Base-by-base conservation (phyloP, 768 basidiomycete species). In the Melanogaster broomeanus region DNA sequence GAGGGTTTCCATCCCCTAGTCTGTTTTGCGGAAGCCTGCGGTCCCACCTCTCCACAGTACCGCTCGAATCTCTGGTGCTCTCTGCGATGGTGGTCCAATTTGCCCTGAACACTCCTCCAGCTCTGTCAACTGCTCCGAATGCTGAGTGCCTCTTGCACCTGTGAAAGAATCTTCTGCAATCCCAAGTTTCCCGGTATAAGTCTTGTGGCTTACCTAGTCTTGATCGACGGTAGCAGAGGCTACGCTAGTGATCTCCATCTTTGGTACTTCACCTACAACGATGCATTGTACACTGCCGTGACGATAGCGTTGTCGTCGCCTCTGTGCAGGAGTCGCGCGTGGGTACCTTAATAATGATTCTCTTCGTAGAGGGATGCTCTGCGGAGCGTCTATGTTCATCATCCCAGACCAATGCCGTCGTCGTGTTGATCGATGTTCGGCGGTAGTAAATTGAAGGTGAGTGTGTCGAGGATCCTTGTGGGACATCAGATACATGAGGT, bases 341-440 rank as follows among this genome's bases (percentile, higher is more conserved):
- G 13, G 11, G 37, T 55, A 9, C 53, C 24, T 13, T 42, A 24
- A 46, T 55, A 34, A 21, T 38, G 12, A 35, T 56, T 41, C 21
- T 27, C 49, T 25, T 57, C 48, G 18, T 56, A 50, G 53, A 50
- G 12, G 56, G 53, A 28, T 56, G 56, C 22, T 57, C 56, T 30
- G 31, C 51, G 53, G 41, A 6, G 6, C 3, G n/a, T 50, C 44
- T 28, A 56, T 11, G 12, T 12, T n/a, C 15, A 57, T 28, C 56
- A 56, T 56, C 22, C 53, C 56, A 10, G 56, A 56, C 56, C 56
- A 57, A 25, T 24, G 30, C 31, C 7, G 13, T 15, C 19, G 24
- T 45, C 21, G 16, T 49, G 43, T 11, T 25, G 24, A 10, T 15
- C 25, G 27, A 34, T 15, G 13, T 27, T 28, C 16, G 42, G 52